A percentile compares a stretch with the other conserved stretches of the same genome.
Evolutionary conservation across 495 filamentous ascomycete genomes (phyloP).

Genomic region (Massariosphaeria phaeospora): DNA sequence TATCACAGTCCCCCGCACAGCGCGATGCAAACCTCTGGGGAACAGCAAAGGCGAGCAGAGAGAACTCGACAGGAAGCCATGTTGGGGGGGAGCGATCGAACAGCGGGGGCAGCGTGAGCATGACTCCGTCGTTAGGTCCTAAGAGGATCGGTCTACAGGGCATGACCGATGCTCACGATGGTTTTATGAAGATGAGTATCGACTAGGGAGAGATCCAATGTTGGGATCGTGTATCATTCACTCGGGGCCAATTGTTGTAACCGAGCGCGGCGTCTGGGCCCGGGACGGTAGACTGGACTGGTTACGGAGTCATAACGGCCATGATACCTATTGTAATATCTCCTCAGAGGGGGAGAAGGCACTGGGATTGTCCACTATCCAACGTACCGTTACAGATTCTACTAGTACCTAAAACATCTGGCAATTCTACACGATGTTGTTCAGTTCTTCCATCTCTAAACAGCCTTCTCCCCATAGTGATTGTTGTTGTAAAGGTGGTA

Average conservation of each 20-base stretch:
- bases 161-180: conserved; percentile 92
- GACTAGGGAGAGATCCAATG: conserved; percentile 50
- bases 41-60: conserved; percentile 56
- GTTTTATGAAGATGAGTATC: conserved; percentile 96
- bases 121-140: conserved; percentile 42
- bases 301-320: conserved; percentile 1
- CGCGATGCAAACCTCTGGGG: conserved; percentile 69
- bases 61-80: conserved; percentile 48
- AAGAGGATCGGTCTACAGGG: conserved; percentile 86
- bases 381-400: too few species aligned
- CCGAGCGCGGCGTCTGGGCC: conserved; percentile 9
- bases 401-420: too few species aligned
- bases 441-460: too few species aligned
- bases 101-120: conserved; percentile 44
- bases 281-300: background rate
- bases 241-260: too few species aligned
- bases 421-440: too few species aligned
- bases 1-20: conserved; percentile 70
- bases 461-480: too few species aligned
- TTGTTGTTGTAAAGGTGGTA: too few species aligned
- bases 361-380: too few species aligned
- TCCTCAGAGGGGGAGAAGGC: too few species aligned
- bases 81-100: conserved; percentile 50
- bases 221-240: too few species aligned
- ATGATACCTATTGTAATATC: too few species aligned